Evolutionary conservation across 148 eudicot genomes (phyloP), one percentile per base, ranked within the genome.

Genomic region (Rhododendron ovatum): DNA sequence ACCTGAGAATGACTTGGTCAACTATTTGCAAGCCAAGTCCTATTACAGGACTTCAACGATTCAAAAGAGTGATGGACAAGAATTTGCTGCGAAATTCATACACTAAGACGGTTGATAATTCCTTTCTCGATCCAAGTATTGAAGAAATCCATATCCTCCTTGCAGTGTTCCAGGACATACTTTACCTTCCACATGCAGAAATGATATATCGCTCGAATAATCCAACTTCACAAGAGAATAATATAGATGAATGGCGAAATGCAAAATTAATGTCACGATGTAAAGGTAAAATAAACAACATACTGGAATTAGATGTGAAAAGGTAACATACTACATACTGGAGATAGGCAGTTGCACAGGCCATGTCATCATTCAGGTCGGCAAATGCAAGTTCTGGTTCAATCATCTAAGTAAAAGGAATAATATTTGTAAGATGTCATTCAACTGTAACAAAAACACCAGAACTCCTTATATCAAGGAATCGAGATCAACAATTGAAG

Each of bases 381-480:
- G 99, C 98, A 90, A 97, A 97, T 85, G 99, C 99, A 85, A 97
- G 98, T 87, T 97, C 99, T 50, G 98, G 98, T 90, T 97, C 99
- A 89, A 97, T 97, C 98, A 97, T 97, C 99, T 97, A 82, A 73
- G 80, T 80, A 39, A 81, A 86, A 85, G 84, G 78, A 50, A 55
- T 85, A 89, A 15, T 43, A 59, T 50, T 61, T 26, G 80, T 35
- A 20, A 47, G 63, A 20, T 41, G 43, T 79, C 79, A 77, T 82
- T 77, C 57, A 51, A 48, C 13, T 1, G 0, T 53, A 59, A 59
- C 8, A 33, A 50, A 17, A 73, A 79, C 33, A 9, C 37, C 20
- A 74, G 39, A 71, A 78, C 41, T 11, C 61, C 47, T 2, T 43
- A 82, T 30, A 78, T 43, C 57, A 82, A 28, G 20, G 43, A 85